Conservation (phyloP, 2,329 filamentous ascomycete species). For the Verticillium nubilum region DNA sequence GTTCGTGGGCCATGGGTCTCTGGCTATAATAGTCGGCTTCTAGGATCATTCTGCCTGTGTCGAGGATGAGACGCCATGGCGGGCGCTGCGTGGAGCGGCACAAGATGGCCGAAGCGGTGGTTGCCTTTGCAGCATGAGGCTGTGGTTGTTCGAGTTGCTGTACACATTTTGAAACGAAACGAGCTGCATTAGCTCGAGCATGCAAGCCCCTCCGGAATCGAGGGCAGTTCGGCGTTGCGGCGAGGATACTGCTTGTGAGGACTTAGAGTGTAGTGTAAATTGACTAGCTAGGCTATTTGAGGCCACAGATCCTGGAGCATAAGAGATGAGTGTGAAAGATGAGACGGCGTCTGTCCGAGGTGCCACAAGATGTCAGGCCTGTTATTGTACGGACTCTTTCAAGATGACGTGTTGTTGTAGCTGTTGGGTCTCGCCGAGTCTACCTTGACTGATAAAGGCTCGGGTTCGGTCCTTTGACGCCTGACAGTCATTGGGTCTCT, state of each 20-base stretch:
- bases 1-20: neutral
- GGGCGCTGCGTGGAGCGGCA: neutral
- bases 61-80: neutral
- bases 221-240: conserved; percentile 1
- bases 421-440: no score
- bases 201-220: neutral
- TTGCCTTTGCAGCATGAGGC: neutral
- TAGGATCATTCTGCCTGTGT: neutral
- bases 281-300: neutral
- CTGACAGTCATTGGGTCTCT: no score
- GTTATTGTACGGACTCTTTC: no score
- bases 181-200: neutral
- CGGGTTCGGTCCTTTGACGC: no score
- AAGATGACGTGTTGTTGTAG: no score
- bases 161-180: neutral
- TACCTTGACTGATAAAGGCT: no score
- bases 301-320: neutral
- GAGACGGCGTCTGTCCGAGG: no score
- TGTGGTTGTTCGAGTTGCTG: neutral
- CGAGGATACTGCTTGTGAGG: neutral
- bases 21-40: neutral
- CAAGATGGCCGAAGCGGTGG: neutral
- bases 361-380: no score
- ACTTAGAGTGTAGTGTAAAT: conserved; percentile 3
- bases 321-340: no score